Evolutionary conservation across 768 basidiomycete species (phyloP).

Genomic region (Hygrophorus pudorinus): DNA sequence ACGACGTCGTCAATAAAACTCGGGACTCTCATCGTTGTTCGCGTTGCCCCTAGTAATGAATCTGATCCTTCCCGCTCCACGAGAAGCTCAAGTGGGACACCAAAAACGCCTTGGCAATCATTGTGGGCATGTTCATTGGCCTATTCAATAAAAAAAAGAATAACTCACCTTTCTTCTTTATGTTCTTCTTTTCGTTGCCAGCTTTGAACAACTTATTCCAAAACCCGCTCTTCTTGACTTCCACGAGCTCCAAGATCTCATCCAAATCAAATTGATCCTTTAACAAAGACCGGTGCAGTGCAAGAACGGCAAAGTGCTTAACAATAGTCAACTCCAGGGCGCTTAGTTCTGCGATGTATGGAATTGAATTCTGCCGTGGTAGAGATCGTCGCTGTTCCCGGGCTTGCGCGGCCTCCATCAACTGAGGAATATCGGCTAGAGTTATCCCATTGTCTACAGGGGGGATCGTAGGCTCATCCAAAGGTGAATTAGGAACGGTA

Average conservation of each 20-base stretch:
- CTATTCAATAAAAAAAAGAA: slow-evolving; percentile 2
- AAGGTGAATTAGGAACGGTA: slow-evolving; percentile 58
- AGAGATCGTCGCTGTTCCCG: slow-evolving; percentile 80
- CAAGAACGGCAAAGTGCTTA: slow-evolving; percentile 82
- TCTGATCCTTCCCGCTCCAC: slow-evolving; percentile 96
- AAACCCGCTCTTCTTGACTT: slow-evolving; percentile 86
- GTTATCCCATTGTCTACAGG: slow-evolving; percentile 74
- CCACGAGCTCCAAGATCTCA: slow-evolving; percentile 87
- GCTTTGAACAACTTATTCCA: slow-evolving; percentile 96
- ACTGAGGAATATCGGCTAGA: slow-evolving; percentile 86
- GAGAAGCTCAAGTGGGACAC: slow-evolving; percentile 83
- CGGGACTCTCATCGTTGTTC: slow-evolving; percentile 77
- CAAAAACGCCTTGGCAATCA: slow-evolving; percentile 69
- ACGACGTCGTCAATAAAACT: slow-evolving; percentile 98
- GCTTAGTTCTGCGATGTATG: slow-evolving; percentile 76
- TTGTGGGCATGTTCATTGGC: slow-evolving; percentile 8
- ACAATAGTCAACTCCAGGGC: slow-evolving; percentile 82
- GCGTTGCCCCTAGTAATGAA: slow-evolving; percentile 83
- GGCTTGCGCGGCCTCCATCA: slow-evolving; percentile 88
- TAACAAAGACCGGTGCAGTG: slow-evolving; percentile 67
- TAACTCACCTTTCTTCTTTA: slow-evolving; percentile 72
- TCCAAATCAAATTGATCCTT: slow-evolving; percentile 83
- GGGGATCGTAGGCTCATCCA: slow-evolving; percentile 26
- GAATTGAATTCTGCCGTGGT: slow-evolving; percentile 66
- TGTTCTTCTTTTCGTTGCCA: slow-evolving; percentile 73